phyloP scores from a whole-genome alignment of 208 protist species.

The Angomonas ambiguus region DNA sequence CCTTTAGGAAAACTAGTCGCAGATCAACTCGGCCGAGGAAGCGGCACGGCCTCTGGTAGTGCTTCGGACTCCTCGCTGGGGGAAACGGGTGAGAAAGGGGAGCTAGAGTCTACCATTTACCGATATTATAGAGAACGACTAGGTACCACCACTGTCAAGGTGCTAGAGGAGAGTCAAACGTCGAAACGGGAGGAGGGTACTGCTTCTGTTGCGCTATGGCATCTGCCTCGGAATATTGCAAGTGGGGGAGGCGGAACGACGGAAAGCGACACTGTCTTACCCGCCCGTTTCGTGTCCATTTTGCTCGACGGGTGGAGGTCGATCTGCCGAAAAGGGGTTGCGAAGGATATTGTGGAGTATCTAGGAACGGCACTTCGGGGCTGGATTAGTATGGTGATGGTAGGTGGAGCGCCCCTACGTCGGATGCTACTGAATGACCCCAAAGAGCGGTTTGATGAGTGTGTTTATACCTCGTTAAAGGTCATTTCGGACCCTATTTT shows the following conservation, averaged over 20 bases:
- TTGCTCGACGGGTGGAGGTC: not conserved
- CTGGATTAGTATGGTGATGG: slow-evolving; percentile 4
- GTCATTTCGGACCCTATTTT: not conserved
- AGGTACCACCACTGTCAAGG: slow-evolving; percentile 66
- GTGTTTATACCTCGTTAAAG: not conserved
- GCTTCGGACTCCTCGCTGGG: not conserved
- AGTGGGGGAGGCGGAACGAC: not conserved
- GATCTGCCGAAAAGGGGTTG: not conserved
- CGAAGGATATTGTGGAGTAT: not conserved
- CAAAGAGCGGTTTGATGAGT: slow-evolving; percentile 5
- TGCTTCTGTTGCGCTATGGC: not conserved
- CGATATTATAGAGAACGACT: not conserved
- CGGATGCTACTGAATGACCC: not conserved
- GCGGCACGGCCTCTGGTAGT: not conserved
- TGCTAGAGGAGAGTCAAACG: slow-evolving; percentile 44
- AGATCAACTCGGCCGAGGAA: not conserved
- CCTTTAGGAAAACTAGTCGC: not conserved
- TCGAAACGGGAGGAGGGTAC: not conserved
- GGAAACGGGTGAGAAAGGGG: not conserved
- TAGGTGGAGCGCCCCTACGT: not conserved
- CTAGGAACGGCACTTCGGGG: not conserved
- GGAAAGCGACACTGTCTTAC: not conserved
- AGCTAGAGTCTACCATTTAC: not conserved
- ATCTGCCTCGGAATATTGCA: not conserved
- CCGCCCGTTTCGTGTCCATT: not conserved